phyloP scores from a whole-genome alignment of 2,329 filamentous ascomycete species.

The Mariannaea elegans region DNA sequence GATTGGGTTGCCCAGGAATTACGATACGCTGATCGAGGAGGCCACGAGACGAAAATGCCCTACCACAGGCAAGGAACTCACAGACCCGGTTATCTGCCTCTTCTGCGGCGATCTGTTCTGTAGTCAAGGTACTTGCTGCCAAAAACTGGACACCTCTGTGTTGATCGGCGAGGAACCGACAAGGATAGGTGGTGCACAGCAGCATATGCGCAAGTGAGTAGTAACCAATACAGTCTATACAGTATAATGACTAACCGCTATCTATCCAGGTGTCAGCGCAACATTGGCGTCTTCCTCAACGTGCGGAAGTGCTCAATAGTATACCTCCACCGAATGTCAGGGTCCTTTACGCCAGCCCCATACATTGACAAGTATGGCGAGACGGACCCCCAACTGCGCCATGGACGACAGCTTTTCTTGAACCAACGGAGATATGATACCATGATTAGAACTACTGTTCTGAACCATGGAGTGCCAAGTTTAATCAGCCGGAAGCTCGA shows the following conservation, averaged over 20 bases:
- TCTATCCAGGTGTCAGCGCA: conserved; percentile 77
- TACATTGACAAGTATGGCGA: conserved; percentile 98
- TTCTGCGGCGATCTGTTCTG: conserved; percentile 98
- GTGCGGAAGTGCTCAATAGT: conserved; percentile 95
- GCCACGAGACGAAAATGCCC: conserved; percentile 85
- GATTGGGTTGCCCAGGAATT: conserved; percentile 90
- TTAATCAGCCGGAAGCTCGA: conserved; percentile 91
- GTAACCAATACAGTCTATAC: not conserved
- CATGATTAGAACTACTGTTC: conserved; percentile 84
- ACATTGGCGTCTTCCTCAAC: conserved; percentile 94
- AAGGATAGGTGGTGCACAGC: conserved; percentile 83
- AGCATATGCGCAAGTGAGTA: conserved; percentile 85
- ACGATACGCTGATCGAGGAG: conserved; percentile 91
- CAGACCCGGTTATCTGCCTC: conserved; percentile 89
- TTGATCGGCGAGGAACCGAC: conserved; percentile 51
- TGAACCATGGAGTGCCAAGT: conserved; percentile 86
- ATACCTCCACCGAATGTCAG: conserved; percentile 83
- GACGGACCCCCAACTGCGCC: conserved; percentile 87
- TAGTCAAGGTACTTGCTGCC: conserved; percentile 91
- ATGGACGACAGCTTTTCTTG: conserved; percentile 88
- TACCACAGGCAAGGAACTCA: conserved; percentile 88
- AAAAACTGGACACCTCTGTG: conserved; percentile 65
- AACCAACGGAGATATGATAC: conserved; percentile 95
- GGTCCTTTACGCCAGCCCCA: conserved; percentile 86
- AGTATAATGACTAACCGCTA: not conserved